Base-by-base conservation (phyloP, 768 basidiomycete species). In the Pholiota molesta region DNA sequence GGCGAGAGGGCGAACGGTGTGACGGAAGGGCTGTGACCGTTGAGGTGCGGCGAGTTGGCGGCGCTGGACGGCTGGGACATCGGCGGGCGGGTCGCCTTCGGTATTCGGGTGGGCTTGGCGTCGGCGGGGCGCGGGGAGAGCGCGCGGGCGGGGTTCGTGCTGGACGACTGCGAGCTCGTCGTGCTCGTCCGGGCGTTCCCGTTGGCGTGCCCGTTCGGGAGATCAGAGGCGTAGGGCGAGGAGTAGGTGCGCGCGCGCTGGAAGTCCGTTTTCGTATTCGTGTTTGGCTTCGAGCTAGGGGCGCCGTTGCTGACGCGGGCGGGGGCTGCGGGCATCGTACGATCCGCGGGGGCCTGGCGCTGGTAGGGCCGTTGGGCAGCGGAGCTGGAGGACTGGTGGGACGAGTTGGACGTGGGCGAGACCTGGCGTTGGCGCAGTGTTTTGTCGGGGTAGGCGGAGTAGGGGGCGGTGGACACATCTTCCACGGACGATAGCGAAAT, bases 221-320 rank as follows among this genome's bases (percentile, higher is more conserved):
- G 49, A 57, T 85, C 82, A 42, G 81, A 76, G 16, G 76, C 63
- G 62, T 82, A 83, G 5, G 88, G 89, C 67, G 86, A 84, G 23
- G 90, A 91, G 60, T 86, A 80, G 8, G 90, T 91, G 58, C 91
- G 83, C 16, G 83, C 68, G 58, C 89, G 88, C 65, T 78, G 83
- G 60, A 73, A 75, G 35, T 74, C 63, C 16, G 75, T 44, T 55
- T 78, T 62, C 33, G 63, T 39, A 52, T 26, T 40, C 21, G 63
- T 39, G 51, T 26, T 40, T 17, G 62, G 39, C 26, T 62, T 55
- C 26, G 74, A 58, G 58, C 73, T 67, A 65, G 26, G 26, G 26
- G 71, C 70, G 39, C 66, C 72, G 39, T 71, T 72, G 62, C 75
- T 78, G 56, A 68, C 59, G 60, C 71, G 75, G 45, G 69, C 61